These are phyloP conservation scores for Eucalyptus globulus DNA, from an alignment of 345 rosid species.

Conservation along the genomic window DNA sequence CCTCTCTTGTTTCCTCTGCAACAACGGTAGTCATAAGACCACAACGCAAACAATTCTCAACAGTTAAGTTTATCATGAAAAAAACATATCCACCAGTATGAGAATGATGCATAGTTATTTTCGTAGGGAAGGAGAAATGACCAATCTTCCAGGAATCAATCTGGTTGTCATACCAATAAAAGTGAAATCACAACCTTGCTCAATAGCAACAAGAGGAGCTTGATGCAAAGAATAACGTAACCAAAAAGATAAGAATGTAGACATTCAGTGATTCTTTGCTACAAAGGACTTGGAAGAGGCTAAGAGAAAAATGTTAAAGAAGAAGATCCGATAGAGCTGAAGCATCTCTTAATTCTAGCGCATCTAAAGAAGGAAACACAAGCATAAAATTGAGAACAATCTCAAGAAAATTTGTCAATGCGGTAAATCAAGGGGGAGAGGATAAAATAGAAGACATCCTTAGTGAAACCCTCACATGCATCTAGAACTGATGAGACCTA, in stretches of 20 bases:
- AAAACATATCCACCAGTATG: background rate
- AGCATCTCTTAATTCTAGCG: background rate
- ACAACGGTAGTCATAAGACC: background rate
- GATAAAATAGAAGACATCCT: background rate
- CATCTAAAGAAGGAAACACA: background rate
- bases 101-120: background rate
- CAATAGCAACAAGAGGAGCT: background rate
- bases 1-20: conserved; percentile 49
- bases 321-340: background rate
- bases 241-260: background rate
- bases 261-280: background rate
- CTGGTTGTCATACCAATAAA: background rate
- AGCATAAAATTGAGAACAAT: background rate
- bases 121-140: background rate
- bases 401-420: background rate
- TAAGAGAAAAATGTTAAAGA: background rate
- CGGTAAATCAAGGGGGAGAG: background rate
- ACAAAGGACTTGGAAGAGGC: background rate
- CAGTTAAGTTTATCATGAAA: background rate
- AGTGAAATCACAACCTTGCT: background rate
- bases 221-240: background rate
- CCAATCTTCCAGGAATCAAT: background rate
- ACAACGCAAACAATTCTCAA: fast-evolving
- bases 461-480: background rate
- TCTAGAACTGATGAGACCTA: background rate